phyloP scores from a whole-genome alignment of 2,329 filamentous ascomycete species.

The Cephalotrichum gorgonifer region DNA sequence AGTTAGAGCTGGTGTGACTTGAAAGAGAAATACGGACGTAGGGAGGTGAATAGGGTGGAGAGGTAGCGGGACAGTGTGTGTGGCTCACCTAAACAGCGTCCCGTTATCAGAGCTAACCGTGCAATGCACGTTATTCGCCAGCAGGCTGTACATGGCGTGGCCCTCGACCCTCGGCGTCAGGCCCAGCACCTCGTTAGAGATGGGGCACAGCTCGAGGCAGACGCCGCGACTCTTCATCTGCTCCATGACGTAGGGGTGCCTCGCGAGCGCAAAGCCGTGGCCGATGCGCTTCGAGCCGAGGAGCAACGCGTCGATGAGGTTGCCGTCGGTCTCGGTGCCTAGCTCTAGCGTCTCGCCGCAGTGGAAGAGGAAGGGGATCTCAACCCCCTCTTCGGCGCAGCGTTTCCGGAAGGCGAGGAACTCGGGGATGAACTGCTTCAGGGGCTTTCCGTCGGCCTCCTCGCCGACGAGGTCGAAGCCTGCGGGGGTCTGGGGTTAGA shows the following conservation, averaged over 20 bases:
- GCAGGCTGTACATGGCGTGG: conserved; percentile 56
- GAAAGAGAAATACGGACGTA: no score
- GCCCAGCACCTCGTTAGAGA: conserved; percentile 67
- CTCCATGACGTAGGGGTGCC: conserved; percentile 56
- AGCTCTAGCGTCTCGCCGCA: conserved; percentile 65
- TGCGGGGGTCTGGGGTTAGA: conserved; percentile 16
- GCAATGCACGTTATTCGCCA: conserved; percentile 65
- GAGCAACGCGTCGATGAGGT: conserved; percentile 58
- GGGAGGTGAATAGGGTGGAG: neutral
- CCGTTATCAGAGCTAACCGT: conserved; percentile 68
- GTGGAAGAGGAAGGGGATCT: conserved; percentile 67
- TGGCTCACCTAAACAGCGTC: conserved; percentile 53
- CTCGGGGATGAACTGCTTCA: conserved; percentile 42
- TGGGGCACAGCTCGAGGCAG: conserved; percentile 67
- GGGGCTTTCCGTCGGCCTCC: conserved; percentile 49
- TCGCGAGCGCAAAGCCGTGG: conserved; percentile 60
- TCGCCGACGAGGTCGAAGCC: conserved; percentile 64
- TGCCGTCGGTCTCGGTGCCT: conserved; percentile 54
- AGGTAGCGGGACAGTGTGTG: neutral
- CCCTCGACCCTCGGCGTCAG: conserved; percentile 55
- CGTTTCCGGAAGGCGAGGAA: conserved; percentile 44
- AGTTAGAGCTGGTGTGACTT: no score
- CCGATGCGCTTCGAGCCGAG: conserved; percentile 60
- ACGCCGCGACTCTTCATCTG: conserved; percentile 53
- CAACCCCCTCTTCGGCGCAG: conserved; percentile 35